These are phyloP conservation scores for Aspergillus oerlinghausenensis DNA, from an alignment of 2,329 filamentous ascomycete genomes.

Conservation along the genomic window DNA sequence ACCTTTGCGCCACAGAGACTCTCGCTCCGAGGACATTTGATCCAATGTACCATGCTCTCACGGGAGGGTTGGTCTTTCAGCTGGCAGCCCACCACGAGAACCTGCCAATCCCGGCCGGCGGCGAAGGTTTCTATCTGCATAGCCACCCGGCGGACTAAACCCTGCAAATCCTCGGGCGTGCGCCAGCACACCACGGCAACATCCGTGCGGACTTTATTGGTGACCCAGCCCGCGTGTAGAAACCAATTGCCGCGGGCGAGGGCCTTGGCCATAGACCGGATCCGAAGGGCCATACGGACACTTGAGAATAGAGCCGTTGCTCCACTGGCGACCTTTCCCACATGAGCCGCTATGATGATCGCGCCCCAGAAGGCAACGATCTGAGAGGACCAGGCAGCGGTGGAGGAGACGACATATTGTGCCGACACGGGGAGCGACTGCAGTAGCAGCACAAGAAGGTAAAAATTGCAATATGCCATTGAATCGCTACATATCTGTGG, in stretches of 20 bases:
- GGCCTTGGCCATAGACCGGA: background rate
- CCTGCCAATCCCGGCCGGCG: background rate
- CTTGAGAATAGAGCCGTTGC: conserved; percentile 1
- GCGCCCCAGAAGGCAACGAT: conserved; percentile 4
- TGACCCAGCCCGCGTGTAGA: background rate
- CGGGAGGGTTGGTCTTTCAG: background rate
- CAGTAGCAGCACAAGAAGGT: background rate
- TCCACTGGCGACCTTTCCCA: background rate
- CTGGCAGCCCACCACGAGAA: background rate
- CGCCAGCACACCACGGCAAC: background rate
- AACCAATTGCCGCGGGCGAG: background rate
- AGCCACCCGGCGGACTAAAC: background rate
- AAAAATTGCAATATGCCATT: background rate
- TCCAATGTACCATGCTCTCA: background rate
- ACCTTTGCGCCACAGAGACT: background rate
- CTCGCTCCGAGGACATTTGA: background rate
- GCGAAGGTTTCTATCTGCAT: background rate
- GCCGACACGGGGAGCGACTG: background rate
- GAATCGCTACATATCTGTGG: background rate
- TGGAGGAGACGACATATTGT: conserved; percentile 1
- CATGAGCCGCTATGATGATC: conserved; percentile 1
- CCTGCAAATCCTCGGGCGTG: background rate
- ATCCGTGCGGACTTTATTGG: background rate
- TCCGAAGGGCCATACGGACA: background rate
- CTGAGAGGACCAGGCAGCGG: conserved; percentile 2